These are phyloP conservation scores for Wickerhamomyces canadensis DNA, from an alignment of 805 yeast species.

Conservation along the genomic window DNA sequence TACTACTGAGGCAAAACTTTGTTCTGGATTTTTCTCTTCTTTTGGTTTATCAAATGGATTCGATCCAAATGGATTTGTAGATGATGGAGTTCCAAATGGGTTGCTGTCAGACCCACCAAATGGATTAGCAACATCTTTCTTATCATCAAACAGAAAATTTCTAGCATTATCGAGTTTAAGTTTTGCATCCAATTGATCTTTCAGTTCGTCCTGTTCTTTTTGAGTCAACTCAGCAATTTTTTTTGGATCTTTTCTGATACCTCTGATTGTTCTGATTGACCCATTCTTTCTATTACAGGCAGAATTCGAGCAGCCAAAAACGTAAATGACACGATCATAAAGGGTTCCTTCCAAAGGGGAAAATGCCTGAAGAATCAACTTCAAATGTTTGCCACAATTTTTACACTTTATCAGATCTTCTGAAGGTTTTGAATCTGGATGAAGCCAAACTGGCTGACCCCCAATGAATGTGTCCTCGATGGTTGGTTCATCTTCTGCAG, in stretches of 20 bases:
- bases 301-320: conserved; percentile 65
- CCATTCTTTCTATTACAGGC: conserved; percentile 68
- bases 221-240: conserved; percentile 35
- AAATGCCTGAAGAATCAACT: conserved; percentile 70
- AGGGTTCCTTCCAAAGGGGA: conserved; percentile 68
- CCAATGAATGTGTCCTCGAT: conserved; percentile 77
- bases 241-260: conserved; percentile 55
- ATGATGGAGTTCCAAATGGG: conserved; percentile 31
- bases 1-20: conserved; percentile 28
- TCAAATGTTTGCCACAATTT: conserved; percentile 57
- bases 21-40: conserved; percentile 2
- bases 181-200: conserved; percentile 38
- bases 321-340: conserved; percentile 77
- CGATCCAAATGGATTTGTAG: conserved; percentile 20
- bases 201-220: conserved; percentile 35
- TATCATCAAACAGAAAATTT: conserved; percentile 27
- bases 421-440: conserved; percentile 52
- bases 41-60: conserved; percentile 15
- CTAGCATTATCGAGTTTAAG: conserved; percentile 37
- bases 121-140: conserved; percentile 12
- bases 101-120: conserved; percentile 29
- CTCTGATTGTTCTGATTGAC: conserved; percentile 70
- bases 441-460: conserved; percentile 70
- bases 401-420: conserved; percentile 53
- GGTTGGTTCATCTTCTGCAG: conserved; percentile 37